Percentiles rank a stretch among this genome's conserved stretches.
phyloP scores from a whole-genome alignment of 768 basidiomycete genomes.

The Rhizopogon sp. region DNA sequence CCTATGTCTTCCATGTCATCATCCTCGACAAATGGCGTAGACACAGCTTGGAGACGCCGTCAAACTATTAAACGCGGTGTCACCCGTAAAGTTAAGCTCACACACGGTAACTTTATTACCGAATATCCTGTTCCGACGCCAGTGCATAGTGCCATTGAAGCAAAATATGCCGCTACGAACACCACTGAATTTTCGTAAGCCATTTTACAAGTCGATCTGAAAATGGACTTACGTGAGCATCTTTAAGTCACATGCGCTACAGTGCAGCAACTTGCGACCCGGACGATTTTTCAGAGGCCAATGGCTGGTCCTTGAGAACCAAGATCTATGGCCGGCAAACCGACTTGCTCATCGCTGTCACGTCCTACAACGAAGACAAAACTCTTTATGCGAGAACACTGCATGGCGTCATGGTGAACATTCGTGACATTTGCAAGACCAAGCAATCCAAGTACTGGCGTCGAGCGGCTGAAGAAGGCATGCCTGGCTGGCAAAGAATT shows the following conservation, averaged over 20 bases:
- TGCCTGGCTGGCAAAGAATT: slow-evolving; percentile 88
- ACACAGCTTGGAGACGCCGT: slow-evolving; percentile 65
- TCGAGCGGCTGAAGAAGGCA: slow-evolving; percentile 74
- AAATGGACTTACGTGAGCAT: not conserved
- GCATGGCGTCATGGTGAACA: slow-evolving; percentile 96
- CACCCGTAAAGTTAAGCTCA: slow-evolving; percentile 92
- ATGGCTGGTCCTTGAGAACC: slow-evolving; percentile 81
- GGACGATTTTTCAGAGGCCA: slow-evolving; percentile 76
- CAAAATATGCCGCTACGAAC: slow-evolving; percentile 64
- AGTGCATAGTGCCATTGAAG: slow-evolving; percentile 76
- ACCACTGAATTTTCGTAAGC: slow-evolving; percentile 90
- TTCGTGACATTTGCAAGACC: slow-evolving; percentile 95
- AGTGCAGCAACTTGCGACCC: slow-evolving; percentile 90
- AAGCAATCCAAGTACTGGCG: slow-evolving; percentile 94
- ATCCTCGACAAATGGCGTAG: slow-evolving; percentile 49
- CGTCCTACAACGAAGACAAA: slow-evolving; percentile 92
- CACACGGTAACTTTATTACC: slow-evolving; percentile 87
- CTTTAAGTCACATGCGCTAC: slow-evolving; percentile 78
- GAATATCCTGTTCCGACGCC: slow-evolving; percentile 88
- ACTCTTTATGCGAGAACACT: slow-evolving; percentile 86
- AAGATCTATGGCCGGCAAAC: slow-evolving; percentile 87
- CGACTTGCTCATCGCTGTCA: slow-evolving; percentile 91
- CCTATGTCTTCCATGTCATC: slow-evolving; percentile 50
- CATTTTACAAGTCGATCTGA: not conserved
- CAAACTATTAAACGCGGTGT: slow-evolving; percentile 92